Conservation (phyloP, 768 basidiomycete species). For the Pulveroboletus sp. region DNA sequence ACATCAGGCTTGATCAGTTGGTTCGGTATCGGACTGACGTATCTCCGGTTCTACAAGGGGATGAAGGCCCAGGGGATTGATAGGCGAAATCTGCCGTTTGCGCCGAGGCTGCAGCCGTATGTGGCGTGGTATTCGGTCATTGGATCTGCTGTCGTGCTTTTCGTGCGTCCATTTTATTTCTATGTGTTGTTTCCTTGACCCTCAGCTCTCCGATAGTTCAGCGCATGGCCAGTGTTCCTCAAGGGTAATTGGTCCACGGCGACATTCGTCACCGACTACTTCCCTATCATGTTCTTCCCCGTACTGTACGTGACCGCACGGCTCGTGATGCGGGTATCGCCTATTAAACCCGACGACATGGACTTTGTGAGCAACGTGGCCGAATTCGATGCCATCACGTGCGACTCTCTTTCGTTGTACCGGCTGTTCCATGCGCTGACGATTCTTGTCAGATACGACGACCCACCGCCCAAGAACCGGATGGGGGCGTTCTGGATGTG, state of each 20-base stretch:
- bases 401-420: background rate
- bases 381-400: slow-evolving; percentile 31
- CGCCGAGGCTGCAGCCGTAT: slow-evolving; percentile 39
- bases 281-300: slow-evolving; percentile 45
- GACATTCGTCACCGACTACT: slow-evolving; percentile 42
- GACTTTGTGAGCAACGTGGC: slow-evolving; percentile 24
- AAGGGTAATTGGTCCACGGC: slow-evolving; percentile 35
- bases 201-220: slow-evolving; percentile 27
- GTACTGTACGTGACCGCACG: slow-evolving; percentile 38
- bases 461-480: slow-evolving; percentile 25
- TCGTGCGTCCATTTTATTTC: slow-evolving; percentile 28
- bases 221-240: slow-evolving; percentile 41
- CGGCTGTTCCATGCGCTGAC: background rate
- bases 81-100: slow-evolving; percentile 46
- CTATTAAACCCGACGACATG: slow-evolving; percentile 17
- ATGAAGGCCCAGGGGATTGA: slow-evolving; percentile 47
- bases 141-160: slow-evolving; percentile 27
- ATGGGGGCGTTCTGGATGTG: slow-evolving; percentile 27
- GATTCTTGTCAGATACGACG: slow-evolving; percentile 20
- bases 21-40: slow-evolving; percentile 44
- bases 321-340: slow-evolving; percentile 7
- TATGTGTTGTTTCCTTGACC: background rate
- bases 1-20: slow-evolving; percentile 44
- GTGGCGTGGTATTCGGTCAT: slow-evolving; percentile 37
- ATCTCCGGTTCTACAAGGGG: slow-evolving; percentile 47